Base-by-base conservation (phyloP, 176 grass and related monocot genomes). In the Phragmites australis region DNA sequence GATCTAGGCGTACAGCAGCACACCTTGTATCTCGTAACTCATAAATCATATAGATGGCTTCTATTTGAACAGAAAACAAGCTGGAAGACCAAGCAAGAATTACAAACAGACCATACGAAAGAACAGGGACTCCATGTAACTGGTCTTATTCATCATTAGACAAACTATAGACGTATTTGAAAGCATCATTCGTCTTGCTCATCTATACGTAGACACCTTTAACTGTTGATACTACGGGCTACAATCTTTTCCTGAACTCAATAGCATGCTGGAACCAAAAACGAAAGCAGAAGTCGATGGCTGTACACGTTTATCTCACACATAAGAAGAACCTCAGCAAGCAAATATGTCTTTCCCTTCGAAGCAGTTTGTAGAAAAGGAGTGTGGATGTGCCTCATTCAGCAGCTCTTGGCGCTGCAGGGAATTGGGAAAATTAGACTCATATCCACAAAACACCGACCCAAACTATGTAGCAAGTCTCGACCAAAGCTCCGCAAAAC, bases 221-320 rank as follows among this genome's bases (percentile, higher is more conserved):
- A 54, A 45, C 9, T 26, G 32, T 51, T 68, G 74, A 40, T 51
- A 58, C 61, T 86, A 90, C 56, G 61, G 55, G 25, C 86, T 67
- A 66, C 69, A 57, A 52, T 32, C 8, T 60, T 64, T 75, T 4
- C 82, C 82, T 14, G 18, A 91, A 78, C 51, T 79, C 53, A 84
- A 71, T 14, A 63, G 25, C 57, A 76, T 23, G 62, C 66, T 49
- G 79, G 64, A 68, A 74, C 70, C 65, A 70, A 85, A 74, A 75
- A 77, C 18, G 43, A 78, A 83, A 79, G 66, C 29, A 64, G 41
- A 72, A 81, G 60, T 75, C 50, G 78, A 84, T 65, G 42, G 65
- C 89, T 94, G 87, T 92, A 92, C 87, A 94, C 34, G 48, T 77
- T 92, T 84, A 82, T 89, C 81, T 85, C 65, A 54, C 34, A 78